Evolutionary conservation across 306 rosid genomes (phyloP), one percentile per base, ranked within the genome.

Genomic region (Carpinus viminea): DNA sequence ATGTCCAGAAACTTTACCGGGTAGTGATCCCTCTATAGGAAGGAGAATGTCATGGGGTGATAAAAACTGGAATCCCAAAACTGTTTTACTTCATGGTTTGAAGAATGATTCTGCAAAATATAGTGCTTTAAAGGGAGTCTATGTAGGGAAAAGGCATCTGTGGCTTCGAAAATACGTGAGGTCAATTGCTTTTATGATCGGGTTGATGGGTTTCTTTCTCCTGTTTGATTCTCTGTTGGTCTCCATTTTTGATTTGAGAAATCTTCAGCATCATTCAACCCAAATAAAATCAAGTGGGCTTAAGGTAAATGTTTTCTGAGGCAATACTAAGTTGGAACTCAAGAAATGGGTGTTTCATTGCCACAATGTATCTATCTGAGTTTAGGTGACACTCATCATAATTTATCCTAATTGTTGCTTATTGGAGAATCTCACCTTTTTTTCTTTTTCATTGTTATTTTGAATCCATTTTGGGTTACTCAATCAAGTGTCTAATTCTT

Each of bases 151-250:
- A 82, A 88, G 80, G 78, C 78, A 82, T 65, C 47, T 84, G 79
- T 88, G 91, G 91, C 85, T 89, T 47, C 85, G 88, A 73, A 94
- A 89, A 73, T 86, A 94, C 74, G 70, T 89, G 62, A 91, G 82
- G 68, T 80, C 91, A 26, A 83, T 92, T 78, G 82, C 69, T 76
- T 71, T 88, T 77, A 81, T 90, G 85, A 78, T 91, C 78, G 87
- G 80, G 43, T 85, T 94, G 80, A 85, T 94, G 87, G 85, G 79
- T 73, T 87, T 88, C 70, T 83, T 94, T 75, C 86, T 91, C 83
- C 81, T 91, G 76, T 87, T 94, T 79, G 98, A 91, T 85, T 91
- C 93, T 76, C 79, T 91, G 15, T 54, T 91, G 84, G 85, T 94
- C 15, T 89, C 90, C 3, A 65, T 87, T 83, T 91, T 87, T 68